Conservation (phyloP, 2,329 filamentous ascomycete species). For the Fusarium miscanthi region DNA sequence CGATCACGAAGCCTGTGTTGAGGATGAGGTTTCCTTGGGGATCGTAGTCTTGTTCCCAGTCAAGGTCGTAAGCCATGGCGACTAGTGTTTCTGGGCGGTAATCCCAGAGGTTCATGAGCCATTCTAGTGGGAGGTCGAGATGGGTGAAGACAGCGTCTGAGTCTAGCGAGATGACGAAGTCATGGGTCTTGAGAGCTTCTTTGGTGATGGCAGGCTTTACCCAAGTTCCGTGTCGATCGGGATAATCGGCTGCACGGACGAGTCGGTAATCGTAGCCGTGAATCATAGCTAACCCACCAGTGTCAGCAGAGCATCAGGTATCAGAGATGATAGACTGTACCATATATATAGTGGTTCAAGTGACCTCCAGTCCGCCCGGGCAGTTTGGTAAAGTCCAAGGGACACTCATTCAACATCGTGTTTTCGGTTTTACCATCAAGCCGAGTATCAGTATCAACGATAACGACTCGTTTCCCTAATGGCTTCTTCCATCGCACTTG, state of each 20-base stretch:
- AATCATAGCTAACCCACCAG: constrained; percentile 46
- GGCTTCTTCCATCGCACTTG: constrained; percentile 17
- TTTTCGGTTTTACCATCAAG: neutral
- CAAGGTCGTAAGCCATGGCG: constrained; percentile 59
- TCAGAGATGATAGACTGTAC: neutral
- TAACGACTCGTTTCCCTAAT: neutral
- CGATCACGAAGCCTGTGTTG: constrained; percentile 40
- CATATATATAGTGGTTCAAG: constrained; percentile 42
- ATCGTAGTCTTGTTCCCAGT: constrained; percentile 52
- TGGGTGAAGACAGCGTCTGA: constrained; percentile 57
- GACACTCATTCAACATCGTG: constrained; percentile 7
- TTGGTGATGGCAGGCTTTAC: constrained; percentile 55
- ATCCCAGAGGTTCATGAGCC: constrained; percentile 60
- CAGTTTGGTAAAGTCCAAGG: neutral
- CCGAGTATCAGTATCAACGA: constrained; percentile 17
- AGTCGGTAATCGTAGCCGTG: constrained; percentile 63
- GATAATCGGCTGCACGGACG: constrained; percentile 55
- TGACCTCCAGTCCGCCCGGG: constrained; percentile 15
- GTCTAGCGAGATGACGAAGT: constrained; percentile 58
- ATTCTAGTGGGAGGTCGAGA: constrained; percentile 58
- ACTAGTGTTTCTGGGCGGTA: constrained; percentile 54
- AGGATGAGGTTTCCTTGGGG: constrained; percentile 38
- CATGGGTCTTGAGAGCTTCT: constrained; percentile 53
- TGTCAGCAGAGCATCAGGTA: neutral
- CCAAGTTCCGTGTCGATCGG: constrained; percentile 59